Conservation (phyloP, 2,329 filamentous ascomycete genomes). For the Grosmannia clavigera region DNA sequence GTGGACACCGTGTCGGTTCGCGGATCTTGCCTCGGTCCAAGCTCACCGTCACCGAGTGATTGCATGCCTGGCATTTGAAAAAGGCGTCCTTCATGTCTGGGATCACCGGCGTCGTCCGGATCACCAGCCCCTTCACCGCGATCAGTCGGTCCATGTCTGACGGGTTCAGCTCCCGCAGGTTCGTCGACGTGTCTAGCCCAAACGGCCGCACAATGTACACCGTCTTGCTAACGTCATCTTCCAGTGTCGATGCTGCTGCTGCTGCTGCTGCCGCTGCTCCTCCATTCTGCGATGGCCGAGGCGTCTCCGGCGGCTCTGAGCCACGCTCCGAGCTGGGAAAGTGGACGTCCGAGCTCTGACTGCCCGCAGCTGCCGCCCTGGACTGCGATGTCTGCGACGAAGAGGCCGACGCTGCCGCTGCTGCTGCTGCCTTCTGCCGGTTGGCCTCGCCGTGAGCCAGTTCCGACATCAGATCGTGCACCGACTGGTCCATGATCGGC, state of each 20-base stretch:
- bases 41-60: slow-evolving; percentile 78
- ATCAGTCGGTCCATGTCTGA: slow-evolving; percentile 95
- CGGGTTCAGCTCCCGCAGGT: slow-evolving; percentile 88
- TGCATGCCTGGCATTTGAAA: slow-evolving; percentile 90
- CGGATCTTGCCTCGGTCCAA: slow-evolving; percentile 94
- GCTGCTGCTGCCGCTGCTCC: slow-evolving; percentile 21
- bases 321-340: slow-evolving; percentile 68
- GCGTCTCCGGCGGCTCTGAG: slow-evolving; percentile 33
- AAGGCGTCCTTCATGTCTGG: slow-evolving; percentile 99
- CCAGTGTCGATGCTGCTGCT: slow-evolving; percentile 36
- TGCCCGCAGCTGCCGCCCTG: not conserved
- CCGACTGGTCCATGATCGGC: slow-evolving; percentile 86
- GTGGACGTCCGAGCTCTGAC: slow-evolving; percentile 59
- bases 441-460: slow-evolving; percentile 71
- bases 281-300: slow-evolving; percentile 31
- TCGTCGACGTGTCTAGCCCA: slow-evolving; percentile 74
- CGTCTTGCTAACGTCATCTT: slow-evolving; percentile 68
- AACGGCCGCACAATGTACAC: slow-evolving; percentile 83
- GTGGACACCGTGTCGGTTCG: slow-evolving; percentile 82
- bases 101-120: slow-evolving; percentile 89
- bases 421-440: slow-evolving; percentile 42
- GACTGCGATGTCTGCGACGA: not conserved
- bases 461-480: slow-evolving; percentile 89
- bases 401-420: not conserved
- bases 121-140: slow-evolving; percentile 89